Base-by-base conservation (phyloP, 306 rosid genomes). In the Dalbergia cultrata region DNA sequence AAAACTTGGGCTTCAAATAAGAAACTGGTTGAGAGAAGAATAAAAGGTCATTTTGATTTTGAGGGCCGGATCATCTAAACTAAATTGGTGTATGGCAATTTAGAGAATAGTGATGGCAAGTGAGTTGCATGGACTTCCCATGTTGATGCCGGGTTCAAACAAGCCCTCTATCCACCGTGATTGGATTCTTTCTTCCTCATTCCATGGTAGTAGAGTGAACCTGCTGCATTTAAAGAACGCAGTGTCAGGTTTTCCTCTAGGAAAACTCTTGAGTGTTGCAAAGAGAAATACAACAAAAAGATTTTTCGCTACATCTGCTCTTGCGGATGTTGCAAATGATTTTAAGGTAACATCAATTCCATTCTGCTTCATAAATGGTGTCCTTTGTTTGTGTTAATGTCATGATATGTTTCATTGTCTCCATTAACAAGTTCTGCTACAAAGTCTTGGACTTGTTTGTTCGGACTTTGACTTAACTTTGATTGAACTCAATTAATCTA, bases 241-340 rank as follows among this genome's bases (percentile, higher is more conserved):
- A 26, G 44, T 64, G 67, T 84, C 49, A 65, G 67, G 72, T 81
- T 70, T 78, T 65, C 33, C 18, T 4, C 49, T 5, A 26, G 74
- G 83, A 66, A 79, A 76, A 71, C 44, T 68, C 83, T 37, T 52
- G 5, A 70, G 70, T 72, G 56, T 59, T 53, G 19, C 70, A 10
- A 85, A 16, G 65, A 82, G 79, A 67, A 79, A 66, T 4, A 81
- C 74, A 58, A 52, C 75, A 19, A 82, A 78, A 50, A 85, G 83
- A 72, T 85, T 79, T 21, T 75, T 72, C 64, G 43, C 66, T 72
- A 68, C 67, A 82, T 66, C 83, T 72, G 75, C 85, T 79, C 83
- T 87, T 53, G 88, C 86, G 13, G 86, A 87, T 67, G 73, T 87
- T 66, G 86, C 86, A 44, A 85, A 82, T 66, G 82, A 85, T 33